Conservation (phyloP, 225 moss, liverwort and hornwort species). For the Ulota crispa region DNA sequence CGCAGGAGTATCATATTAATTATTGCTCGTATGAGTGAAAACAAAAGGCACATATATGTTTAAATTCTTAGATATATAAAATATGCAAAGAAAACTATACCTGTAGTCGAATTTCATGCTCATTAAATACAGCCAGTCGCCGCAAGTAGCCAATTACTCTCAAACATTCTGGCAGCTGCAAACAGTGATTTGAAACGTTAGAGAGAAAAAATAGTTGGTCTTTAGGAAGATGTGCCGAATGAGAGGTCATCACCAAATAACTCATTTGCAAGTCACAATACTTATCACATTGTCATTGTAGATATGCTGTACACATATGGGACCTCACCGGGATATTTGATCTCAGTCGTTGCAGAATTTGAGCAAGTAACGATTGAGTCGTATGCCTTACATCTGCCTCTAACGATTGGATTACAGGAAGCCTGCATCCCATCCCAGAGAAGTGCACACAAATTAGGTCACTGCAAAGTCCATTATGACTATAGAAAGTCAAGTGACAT, state of each 20-base stretch:
- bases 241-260: not conserved
- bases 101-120: slow-evolving; percentile 96
- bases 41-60: not conserved
- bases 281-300: not conserved
- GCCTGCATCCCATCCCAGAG: slow-evolving; percentile 46
- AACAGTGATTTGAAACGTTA: slow-evolving; percentile 6
- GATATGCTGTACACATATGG: not conserved
- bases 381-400: slow-evolving; percentile 86
- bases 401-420: slow-evolving; percentile 89
- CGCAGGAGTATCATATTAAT: slow-evolving; percentile 1
- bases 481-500: not conserved
- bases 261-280: slow-evolving; percentile 16
- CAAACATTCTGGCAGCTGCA: slow-evolving; percentile 92
- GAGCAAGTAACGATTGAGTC: slow-evolving; percentile 80
- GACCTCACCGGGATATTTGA: slow-evolving; percentile 88
- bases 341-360: slow-evolving; percentile 87
- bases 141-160: slow-evolving; percentile 92
- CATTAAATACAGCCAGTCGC: slow-evolving; percentile 85
- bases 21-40: not conserved
- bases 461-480: not conserved
- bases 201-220: slow-evolving; percentile 3
- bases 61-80: not conserved
- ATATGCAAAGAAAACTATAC: slow-evolving; percentile 35
- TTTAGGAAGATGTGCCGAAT: not conserved
- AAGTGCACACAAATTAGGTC: slow-evolving; percentile 7